Evolutionary conservation across 306 rosid species (phyloP).

Genomic region (Boehmeria nivea): DNA sequence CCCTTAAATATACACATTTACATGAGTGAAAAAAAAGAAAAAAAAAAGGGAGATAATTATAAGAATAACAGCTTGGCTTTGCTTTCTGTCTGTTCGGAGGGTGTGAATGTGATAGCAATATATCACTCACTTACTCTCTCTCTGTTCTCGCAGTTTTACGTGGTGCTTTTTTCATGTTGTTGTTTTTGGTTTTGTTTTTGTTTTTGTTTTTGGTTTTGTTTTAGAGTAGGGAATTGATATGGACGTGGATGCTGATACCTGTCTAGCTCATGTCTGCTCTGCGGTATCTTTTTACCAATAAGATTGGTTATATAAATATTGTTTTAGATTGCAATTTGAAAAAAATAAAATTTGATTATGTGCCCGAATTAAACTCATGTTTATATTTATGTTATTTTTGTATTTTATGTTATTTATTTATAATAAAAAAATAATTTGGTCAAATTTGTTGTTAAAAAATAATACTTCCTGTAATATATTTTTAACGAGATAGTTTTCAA

Average conservation of each 20-base stretch:
- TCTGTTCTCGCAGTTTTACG: neutral
- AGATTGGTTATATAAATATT: neutral
- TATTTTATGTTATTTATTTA: too few species aligned
- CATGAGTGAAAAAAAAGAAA: conserved; percentile 40
- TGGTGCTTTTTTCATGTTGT: neutral
- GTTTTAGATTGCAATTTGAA: neutral
- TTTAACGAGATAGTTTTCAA: too few species aligned
- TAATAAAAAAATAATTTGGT: too few species aligned
- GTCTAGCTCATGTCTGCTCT: conserved; percentile 29
- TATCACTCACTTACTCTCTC: conserved; percentile 8
- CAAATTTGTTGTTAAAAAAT: too few species aligned
- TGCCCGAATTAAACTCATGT: too few species aligned
- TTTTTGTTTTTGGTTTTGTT: neutral
- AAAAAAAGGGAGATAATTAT: conserved; percentile 16
- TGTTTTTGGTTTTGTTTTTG: neutral
- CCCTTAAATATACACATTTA: too few species aligned
- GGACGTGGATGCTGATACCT: conserved; percentile 22
- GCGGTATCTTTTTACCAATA: conserved; percentile 12
- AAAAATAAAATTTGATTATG: too few species aligned
- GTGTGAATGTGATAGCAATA: conserved; percentile 17
- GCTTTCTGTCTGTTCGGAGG: conserved; percentile 31
- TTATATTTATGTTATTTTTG: too few species aligned
- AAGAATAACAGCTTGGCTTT: conserved; percentile 29
- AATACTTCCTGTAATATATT: too few species aligned
- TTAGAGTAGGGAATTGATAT: neutral